Base-by-base conservation (phyloP, 192 early-diverging fungal species). In the Coemansia sp. region DNA sequence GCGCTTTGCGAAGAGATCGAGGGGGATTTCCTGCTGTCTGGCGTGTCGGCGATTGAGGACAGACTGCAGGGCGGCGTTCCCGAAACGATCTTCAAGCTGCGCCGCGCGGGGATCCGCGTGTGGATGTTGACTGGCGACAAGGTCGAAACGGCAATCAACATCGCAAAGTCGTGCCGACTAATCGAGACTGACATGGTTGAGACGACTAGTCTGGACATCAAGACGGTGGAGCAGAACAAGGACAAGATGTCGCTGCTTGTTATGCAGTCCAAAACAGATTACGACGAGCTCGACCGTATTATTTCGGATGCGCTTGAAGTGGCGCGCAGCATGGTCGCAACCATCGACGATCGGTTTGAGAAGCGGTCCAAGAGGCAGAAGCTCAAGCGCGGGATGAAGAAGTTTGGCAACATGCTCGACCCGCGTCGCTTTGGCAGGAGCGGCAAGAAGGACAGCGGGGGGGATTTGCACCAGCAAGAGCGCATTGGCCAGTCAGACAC, bases 61-160 rank as follows among this genome's bases (percentile, higher is more conserved):
- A 87, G 91, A 57, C 71, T 96, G 62, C 94, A 96, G 62, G 87
- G 82, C 6, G 92, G 91, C 15, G 94, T 96, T 0, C 91, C 92
- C 2, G 91, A 93, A 65, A 89, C 91, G 6, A 94, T 96, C 34
- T 84, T 86, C 65, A 87, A 85, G 54, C 82, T 96, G 33, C 86
- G 89, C 0, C 72, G 83, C 5, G 94, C 92, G 0, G 90, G 89
- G 40, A 90, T 96, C 46, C 86, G 87, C 38, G 78, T 96, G 35
- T 96, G 94, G 93, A 91, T 96, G 86, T 76, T 96, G 73, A 96
- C 94, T 0, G 94, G 94, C 33, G 94, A 96, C 69, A 95, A 94
- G 74, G 83, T 88, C 20, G 94, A 96, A 66, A 96, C 94, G 0
- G 94, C 94, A 0, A 89, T 96, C 62, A 96, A 96, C 63, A 95